Evolutionary conservation across 768 basidiomycete species (phyloP).

Genomic region (Serendipita indica): DNA sequence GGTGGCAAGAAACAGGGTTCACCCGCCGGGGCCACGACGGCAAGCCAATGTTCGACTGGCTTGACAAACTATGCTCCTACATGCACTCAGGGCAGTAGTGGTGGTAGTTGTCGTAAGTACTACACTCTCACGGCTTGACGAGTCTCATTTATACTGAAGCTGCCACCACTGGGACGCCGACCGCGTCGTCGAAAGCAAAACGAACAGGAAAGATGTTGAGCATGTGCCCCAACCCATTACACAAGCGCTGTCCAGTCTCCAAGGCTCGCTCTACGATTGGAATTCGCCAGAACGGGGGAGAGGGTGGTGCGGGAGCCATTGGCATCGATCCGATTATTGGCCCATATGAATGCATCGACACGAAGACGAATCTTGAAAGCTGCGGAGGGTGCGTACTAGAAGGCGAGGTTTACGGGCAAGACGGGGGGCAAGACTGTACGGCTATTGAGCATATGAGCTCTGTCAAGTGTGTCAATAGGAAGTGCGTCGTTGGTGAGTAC

Average conservation of each 20-base stretch:
- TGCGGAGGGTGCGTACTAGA: neutral
- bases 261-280: neutral
- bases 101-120: no score
- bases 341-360: neutral
- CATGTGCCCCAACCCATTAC: neutral
- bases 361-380: neutral
- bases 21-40: no score
- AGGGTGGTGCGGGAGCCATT: neutral
- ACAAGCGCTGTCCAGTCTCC: neutral
- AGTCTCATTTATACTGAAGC: no score
- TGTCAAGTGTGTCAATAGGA: conserved; percentile 24
- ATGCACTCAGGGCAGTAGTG: no score
- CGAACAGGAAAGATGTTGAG: neutral
- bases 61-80: no score
- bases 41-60: no score
- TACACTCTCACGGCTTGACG: no score
- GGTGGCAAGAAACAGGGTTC: no score
- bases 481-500: conserved; percentile 28
- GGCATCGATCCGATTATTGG: neutral
- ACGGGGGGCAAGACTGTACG: conserved; percentile 32
- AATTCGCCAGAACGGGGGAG: neutral
- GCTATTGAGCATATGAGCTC: conserved; percentile 27
- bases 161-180: no score
- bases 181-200: neutral
- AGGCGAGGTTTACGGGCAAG: conserved; percentile 12